Evolutionary conservation across 2,329 filamentous ascomycete genomes (phyloP), one percentile per base, ranked within the genome.

Genomic region (Sclerotinia trifoliorum): DNA sequence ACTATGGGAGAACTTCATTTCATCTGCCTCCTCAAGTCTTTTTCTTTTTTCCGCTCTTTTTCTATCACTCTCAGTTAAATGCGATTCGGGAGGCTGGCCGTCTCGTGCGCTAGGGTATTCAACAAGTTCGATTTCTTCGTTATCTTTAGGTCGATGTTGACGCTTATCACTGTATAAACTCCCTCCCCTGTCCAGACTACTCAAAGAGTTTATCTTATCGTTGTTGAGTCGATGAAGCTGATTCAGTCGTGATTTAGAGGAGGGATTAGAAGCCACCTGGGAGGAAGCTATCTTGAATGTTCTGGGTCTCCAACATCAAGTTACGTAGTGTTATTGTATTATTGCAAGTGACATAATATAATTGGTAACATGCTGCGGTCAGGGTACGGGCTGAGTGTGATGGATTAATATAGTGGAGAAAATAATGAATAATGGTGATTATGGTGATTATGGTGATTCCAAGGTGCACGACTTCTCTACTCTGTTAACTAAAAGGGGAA

Each of bases 1-100:
- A 81, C 94, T 98, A 80, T 99, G 95, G 24, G 94, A 98, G 85
- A 99, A 99, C 89, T 98, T 98, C 95, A 99, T 99, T 78, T 93
- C 92, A 88, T 91, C 89, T 73, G 84, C 86, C 74, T 89, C 83
- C 75, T 91, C 86, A 75, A 94, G 88, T 84, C 86, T 86, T 77
- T 83, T 82, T 79, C 87, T 85, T 83, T 93, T 93, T 78, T 85
- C 82, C 73, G 80, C 80, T 76, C 84, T 81, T 79, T 86, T 88
- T 24, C 69, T 70, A 32, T 76, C 67, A 42, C 70, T 58, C 54
- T 71, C 56, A 55, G 24, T 68, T 55, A 24, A 48, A 32, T 42
- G 48, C 52, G 52, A 58, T 21, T 60, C 15, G 10, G 52, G 32
- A 63, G 21, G 35, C 58, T 68, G 51, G 70, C 67, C 49, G 66